Evolutionary conservation across 2,329 filamentous ascomycete genomes (phyloP).

Genomic region (Apiospora pterosperma): DNA sequence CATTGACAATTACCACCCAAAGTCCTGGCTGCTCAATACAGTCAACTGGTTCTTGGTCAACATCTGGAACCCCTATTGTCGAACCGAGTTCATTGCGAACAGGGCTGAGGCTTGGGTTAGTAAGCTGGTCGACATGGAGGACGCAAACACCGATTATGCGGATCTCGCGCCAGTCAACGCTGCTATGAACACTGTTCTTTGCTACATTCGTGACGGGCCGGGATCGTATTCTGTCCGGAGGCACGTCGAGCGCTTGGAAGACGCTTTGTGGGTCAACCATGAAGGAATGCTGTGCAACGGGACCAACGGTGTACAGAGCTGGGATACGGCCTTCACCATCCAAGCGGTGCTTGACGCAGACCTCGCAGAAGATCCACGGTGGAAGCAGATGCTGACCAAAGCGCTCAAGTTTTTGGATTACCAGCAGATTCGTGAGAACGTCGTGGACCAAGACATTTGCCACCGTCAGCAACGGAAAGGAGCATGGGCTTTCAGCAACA

Average conservation of each 20-base stretch:
- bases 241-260: slow-evolving; percentile 77
- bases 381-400: slow-evolving; percentile 77
- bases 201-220: slow-evolving; percentile 81
- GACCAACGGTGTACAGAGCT: slow-evolving; percentile 96
- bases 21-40: slow-evolving; percentile 76
- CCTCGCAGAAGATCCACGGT: slow-evolving; percentile 71
- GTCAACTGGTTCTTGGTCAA: slow-evolving; percentile 77
- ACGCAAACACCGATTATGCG: slow-evolving; percentile 86
- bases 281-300: slow-evolving; percentile 95
- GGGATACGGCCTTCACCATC: slow-evolving; percentile 91
- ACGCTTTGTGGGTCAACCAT: slow-evolving; percentile 86
- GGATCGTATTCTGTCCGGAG: slow-evolving; percentile 67
- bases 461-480: slow-evolving; percentile 92
- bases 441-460: slow-evolving; percentile 70
- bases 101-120: slow-evolving; percentile 78
- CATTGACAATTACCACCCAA: slow-evolving; percentile 89
- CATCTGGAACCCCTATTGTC: slow-evolving; percentile 76
- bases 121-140: slow-evolving; percentile 83
- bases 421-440: slow-evolving; percentile 87
- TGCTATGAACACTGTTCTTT: slow-evolving; percentile 84
- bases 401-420: slow-evolving; percentile 83
- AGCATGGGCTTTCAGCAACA: slow-evolving; percentile 94
- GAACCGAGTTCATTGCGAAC: slow-evolving; percentile 61
- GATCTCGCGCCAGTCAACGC: slow-evolving; percentile 86
- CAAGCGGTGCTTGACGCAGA: slow-evolving; percentile 79